Conservation (phyloP, 805 yeast species). For the Limtongia smithiae region DNA sequence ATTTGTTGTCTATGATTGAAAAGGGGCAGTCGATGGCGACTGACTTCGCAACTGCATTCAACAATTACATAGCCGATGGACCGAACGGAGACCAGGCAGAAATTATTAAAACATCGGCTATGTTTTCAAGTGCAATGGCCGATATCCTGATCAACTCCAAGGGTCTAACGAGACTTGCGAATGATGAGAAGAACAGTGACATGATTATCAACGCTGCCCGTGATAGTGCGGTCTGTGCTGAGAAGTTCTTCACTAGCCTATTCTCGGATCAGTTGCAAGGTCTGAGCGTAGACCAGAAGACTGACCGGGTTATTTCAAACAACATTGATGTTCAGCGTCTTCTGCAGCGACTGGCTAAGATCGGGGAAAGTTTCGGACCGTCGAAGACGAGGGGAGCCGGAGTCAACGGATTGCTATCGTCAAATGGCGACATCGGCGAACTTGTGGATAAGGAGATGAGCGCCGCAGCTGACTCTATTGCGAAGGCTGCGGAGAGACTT, state of each 20-base stretch:
- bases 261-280: constrained; percentile 51
- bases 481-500: constrained; percentile 60
- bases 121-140: constrained; percentile 56
- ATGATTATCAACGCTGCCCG: constrained; percentile 48
- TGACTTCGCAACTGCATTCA: constrained; percentile 75
- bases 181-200: constrained; percentile 52
- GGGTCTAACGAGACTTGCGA: constrained; percentile 59
- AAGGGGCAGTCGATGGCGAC: constrained; percentile 67
- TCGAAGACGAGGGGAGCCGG: constrained; percentile 34
- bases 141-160: constrained; percentile 65
- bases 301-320: constrained; percentile 72
- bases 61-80: constrained; percentile 72
- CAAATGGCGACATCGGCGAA: constrained; percentile 58
- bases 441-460: constrained; percentile 71
- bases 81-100: constrained; percentile 57
- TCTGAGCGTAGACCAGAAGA: constrained; percentile 58
- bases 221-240: constrained; percentile 57
- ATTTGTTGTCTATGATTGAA: constrained; percentile 64
- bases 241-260: constrained; percentile 58
- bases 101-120: constrained; percentile 60
- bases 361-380: constrained; percentile 58
- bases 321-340: constrained; percentile 70
- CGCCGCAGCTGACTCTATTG: constrained; percentile 67
- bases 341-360: constrained; percentile 54
- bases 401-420: constrained; percentile 31